Evolutionary conservation across 352 stramenopile genomes (phyloP).

Genomic region (Globisporangium mamillatum): DNA sequence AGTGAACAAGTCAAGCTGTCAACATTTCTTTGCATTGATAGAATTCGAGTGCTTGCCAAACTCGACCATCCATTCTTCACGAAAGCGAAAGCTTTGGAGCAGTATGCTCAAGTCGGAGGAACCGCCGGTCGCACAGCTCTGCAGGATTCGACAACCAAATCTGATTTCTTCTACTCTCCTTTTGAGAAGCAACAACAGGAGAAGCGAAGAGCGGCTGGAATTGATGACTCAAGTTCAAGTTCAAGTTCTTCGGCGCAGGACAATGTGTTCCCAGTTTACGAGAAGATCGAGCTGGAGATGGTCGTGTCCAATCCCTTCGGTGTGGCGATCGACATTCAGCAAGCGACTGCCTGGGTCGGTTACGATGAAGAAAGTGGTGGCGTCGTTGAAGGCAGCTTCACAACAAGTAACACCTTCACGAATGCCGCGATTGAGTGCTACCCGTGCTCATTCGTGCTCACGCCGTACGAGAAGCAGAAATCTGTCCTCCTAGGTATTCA

Average conservation of each 20-base stretch:
- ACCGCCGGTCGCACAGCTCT: background rate
- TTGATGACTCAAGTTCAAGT: conserved; percentile 5
- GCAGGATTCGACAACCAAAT: conserved; percentile 14
- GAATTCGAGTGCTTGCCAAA: conserved; percentile 33
- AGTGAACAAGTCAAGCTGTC: conserved; percentile 52
- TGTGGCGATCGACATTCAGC: conserved; percentile 58
- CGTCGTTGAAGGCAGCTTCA: background rate
- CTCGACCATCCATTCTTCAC: conserved; percentile 40
- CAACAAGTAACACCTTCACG: background rate
- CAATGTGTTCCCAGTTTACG: conserved; percentile 45
- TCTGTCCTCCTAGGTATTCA: conserved; percentile 45
- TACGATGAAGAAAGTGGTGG: conserved; percentile 11
- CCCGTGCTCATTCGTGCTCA: conserved; percentile 42
- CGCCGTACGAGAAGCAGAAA: conserved; percentile 53
- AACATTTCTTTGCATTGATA: conserved; percentile 59
- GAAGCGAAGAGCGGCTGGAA: conserved; percentile 16
- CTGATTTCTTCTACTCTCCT: conserved; percentile 60
- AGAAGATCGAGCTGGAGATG: conserved; percentile 58
- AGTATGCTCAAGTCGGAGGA: conserved; percentile 22
- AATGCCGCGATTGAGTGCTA: conserved; percentile 48
- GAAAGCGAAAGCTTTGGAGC: conserved; percentile 27
- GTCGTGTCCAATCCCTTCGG: conserved; percentile 65
- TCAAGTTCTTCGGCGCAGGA: conserved; percentile 26
- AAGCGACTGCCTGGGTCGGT: conserved; percentile 53
- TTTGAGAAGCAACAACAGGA: conserved; percentile 51